Percentiles rank a stretch among this genome's conserved stretches.
Evolutionary conservation across 2,329 filamentous ascomycete genomes (phyloP).

Genomic region (Cladosporium sp.): DNA sequence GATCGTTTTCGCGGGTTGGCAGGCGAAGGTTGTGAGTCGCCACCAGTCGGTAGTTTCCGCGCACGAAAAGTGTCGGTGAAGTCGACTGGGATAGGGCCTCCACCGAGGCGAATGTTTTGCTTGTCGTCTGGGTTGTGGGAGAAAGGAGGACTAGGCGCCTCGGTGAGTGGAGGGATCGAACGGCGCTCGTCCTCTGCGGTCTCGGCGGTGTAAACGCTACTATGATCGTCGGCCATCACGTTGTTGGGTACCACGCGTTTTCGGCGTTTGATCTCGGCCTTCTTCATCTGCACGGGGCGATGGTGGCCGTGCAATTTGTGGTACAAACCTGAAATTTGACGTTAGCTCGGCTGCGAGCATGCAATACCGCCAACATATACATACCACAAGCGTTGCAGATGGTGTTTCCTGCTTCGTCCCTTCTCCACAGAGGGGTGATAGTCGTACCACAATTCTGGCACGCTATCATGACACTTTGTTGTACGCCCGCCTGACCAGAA

Average conservation of each 20-base stretch:
- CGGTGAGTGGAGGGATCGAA: constrained; percentile 16
- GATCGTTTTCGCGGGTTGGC: constrained; percentile 61
- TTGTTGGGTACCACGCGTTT: constrained; percentile 89
- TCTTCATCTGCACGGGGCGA: constrained; percentile 97
- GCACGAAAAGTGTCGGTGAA: constrained; percentile 38
- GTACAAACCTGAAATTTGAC: constrained; percentile 69
- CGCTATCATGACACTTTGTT: constrained; percentile 71
- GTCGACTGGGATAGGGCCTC: constrained; percentile 40
- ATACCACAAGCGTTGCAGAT: constrained; percentile 98
- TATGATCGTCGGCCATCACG: constrained; percentile 43
- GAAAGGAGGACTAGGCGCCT: constrained; percentile 12
- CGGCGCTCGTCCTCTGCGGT: constrained; percentile 16
- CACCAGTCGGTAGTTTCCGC: constrained; percentile 8
- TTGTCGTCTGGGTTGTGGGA: constrained; percentile 16
- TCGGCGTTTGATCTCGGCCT: constrained; percentile 90
- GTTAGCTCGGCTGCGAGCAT: constrained; percentile 20
- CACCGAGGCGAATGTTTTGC: constrained; percentile 2
- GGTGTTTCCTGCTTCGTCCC: constrained; percentile 91
- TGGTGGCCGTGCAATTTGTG: constrained; percentile 95
- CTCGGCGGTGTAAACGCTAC: constrained; percentile 10
- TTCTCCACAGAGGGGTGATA: constrained; percentile 91
- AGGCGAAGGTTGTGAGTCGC: constrained; percentile 27
- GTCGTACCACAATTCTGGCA: constrained; percentile 98
- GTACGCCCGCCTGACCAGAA: constrained; percentile 10
- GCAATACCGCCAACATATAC: neutral